phyloP scores from a whole-genome alignment of 768 basidiomycete genomes.

The Tephrocybe sp. region DNA sequence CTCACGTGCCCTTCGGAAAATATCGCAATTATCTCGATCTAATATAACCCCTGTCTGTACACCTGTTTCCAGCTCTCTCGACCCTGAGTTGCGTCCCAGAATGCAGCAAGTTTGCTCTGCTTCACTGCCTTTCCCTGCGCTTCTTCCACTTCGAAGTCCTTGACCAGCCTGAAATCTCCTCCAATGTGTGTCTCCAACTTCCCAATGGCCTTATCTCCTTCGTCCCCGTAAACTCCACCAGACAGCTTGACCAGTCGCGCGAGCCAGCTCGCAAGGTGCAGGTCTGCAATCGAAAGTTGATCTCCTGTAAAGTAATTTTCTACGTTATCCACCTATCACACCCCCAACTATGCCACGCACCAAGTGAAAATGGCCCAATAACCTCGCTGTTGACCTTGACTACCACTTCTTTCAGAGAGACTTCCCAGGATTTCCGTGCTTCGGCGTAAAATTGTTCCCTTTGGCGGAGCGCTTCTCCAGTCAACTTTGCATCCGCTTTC shows the following conservation, averaged over 20 bases:
- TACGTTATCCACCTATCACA: constrained; percentile 29
- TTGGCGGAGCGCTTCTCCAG: constrained; percentile 35
- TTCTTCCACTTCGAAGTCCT: constrained; percentile 36
- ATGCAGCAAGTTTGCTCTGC: constrained; percentile 57
- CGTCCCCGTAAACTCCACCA: constrained; percentile 51
- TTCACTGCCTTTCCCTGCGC: constrained; percentile 21
- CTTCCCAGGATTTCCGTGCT: constrained; percentile 55
- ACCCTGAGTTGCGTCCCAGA: constrained; percentile 70
- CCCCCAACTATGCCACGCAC: constrained; percentile 34
- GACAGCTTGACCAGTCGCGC: constrained; percentile 55
- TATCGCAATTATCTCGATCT: constrained; percentile 12
- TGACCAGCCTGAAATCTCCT: constrained; percentile 40
- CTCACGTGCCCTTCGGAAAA: constrained; percentile 17
- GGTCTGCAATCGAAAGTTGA: constrained; percentile 78
- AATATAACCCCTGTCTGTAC: constrained; percentile 50
- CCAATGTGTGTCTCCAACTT: constrained; percentile 57
- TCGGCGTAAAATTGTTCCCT: constrained; percentile 51
- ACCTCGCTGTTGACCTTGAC: constrained; percentile 53
- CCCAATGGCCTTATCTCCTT: constrained; percentile 47
- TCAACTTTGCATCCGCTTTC: constrained; percentile 37
- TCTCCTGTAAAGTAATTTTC: constrained; percentile 51
- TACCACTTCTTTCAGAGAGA: constrained; percentile 44
- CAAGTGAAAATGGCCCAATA: constrained; percentile 63
- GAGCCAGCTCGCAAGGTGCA: constrained; percentile 81
- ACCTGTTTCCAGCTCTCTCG: constrained; percentile 74